Conservation (phyloP, 2,329 filamentous ascomycete species). For the Exophiala sideris region DNA sequence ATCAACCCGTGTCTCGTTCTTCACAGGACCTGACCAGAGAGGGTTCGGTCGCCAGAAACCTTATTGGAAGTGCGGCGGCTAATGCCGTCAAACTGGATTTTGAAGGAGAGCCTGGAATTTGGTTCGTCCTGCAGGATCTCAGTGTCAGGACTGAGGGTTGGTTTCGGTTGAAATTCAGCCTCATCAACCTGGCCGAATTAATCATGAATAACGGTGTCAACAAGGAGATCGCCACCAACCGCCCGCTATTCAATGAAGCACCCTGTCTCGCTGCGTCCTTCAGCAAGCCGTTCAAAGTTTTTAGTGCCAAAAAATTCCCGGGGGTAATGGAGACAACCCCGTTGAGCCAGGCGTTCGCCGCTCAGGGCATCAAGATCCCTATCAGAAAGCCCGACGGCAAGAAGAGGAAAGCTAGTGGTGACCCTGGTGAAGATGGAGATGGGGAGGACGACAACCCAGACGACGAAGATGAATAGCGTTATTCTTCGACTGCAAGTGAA, state of each 20-base stretch:
- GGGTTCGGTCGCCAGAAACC: conserved; percentile 62
- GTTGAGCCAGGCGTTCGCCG: conserved; percentile 87
- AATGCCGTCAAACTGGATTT: conserved; percentile 82
- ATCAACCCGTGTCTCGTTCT: conserved; percentile 2
- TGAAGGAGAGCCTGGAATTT: conserved; percentile 79
- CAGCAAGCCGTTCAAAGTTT: conserved; percentile 87
- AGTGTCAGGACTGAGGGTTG: conserved; percentile 89
- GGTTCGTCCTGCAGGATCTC: conserved; percentile 94
- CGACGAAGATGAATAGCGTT: background rate
- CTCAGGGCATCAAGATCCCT: conserved; percentile 93
- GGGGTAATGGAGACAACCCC: conserved; percentile 92
- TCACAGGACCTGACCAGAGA: conserved; percentile 15
- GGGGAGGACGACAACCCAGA: conserved; percentile 23
- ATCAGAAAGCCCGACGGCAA: conserved; percentile 69
- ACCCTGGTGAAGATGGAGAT: conserved; percentile 34
- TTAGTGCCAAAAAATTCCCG: conserved; percentile 96
- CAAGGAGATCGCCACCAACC: background rate
- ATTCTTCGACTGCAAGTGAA: background rate
- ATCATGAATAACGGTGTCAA: conserved; percentile 8
- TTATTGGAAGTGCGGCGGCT: conserved; percentile 87
- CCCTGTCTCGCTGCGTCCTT: conserved; percentile 82
- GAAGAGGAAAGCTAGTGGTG: conserved; percentile 45
- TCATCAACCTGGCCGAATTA: conserved; percentile 73
- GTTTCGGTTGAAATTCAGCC: conserved; percentile 77
- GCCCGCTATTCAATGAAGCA: conserved; percentile 16